Percentiles rank a stretch among this genome's conserved stretches.
Evolutionary conservation across 1,284 basidiomycete species (phyloP).

Genomic region (Macrocystidia cucumis): DNA sequence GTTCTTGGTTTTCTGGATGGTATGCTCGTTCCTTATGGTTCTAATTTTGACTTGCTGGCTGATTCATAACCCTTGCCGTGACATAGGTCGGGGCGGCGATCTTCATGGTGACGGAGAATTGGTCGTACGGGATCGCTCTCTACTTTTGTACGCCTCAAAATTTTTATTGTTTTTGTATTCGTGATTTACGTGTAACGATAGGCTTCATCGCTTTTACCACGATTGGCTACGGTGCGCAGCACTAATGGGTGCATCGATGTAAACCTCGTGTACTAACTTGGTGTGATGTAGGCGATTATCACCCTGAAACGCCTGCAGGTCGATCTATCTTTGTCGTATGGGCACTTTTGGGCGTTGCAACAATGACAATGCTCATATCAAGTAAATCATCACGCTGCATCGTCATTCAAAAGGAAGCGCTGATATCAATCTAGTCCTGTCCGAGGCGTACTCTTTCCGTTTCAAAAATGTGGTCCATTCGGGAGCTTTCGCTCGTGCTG

Average conservation of each 20-base stretch:
- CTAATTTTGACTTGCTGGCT: conserved; percentile 13
- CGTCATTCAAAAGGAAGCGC: background rate
- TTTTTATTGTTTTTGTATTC: conserved; percentile 9
- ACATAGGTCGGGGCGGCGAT: conserved; percentile 29
- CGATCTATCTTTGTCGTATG: conserved; percentile 76
- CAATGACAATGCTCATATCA: conserved; percentile 68
- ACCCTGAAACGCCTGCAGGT: conserved; percentile 57
- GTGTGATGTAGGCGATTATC: conserved; percentile 40
- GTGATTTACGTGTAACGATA: conserved; percentile 18
- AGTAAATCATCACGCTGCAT: conserved; percentile 26
- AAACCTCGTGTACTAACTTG: background rate
- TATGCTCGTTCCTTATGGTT: conserved; percentile 11
- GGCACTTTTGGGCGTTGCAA: conserved; percentile 71
- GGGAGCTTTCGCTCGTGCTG: conserved; percentile 36
- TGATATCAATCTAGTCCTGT: conserved; percentile 37
- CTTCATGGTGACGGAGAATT: conserved; percentile 33
- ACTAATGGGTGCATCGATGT: background rate
- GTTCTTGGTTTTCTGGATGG: conserved; percentile 37
- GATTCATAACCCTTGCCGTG: background rate
- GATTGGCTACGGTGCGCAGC: conserved; percentile 50
- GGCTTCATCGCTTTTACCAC: conserved; percentile 59
- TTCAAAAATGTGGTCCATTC: conserved; percentile 46
- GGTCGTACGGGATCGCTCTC: conserved; percentile 37
- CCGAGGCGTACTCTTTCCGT: conserved; percentile 51
- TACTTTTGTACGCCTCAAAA: conserved; percentile 58